These are phyloP conservation scores for Solanum habrochaites DNA, from an alignment of 257 asterid species.

Conservation along the genomic window DNA sequence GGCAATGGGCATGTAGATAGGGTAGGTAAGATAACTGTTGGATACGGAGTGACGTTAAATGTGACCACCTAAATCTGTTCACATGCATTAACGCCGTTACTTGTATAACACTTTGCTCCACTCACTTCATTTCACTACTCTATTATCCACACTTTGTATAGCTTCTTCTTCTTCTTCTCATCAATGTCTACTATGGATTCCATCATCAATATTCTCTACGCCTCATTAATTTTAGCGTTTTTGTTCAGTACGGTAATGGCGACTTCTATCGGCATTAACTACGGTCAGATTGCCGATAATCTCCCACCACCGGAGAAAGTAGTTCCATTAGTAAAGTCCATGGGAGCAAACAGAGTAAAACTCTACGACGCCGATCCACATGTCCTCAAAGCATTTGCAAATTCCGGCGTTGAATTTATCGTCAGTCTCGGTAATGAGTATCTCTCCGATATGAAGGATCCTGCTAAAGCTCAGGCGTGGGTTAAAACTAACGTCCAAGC, in stretches of 20 bases:
- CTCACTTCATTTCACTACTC: neutral
- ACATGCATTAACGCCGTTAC: neutral
- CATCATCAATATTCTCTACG: neutral
- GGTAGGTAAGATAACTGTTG: neutral
- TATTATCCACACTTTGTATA: neutral
- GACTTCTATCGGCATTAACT: constrained; percentile 55
- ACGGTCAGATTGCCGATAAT: constrained; percentile 81
- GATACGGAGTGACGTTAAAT: neutral
- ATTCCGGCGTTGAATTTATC: constrained; percentile 63
- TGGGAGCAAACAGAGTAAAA: constrained; percentile 56
- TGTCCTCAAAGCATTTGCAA: constrained; percentile 78
- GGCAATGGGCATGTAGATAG: neutral
- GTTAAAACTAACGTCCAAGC: constrained; percentile 55
- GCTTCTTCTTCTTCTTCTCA: neutral
- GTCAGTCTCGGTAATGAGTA: constrained; percentile 60
- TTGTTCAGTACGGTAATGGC: constrained; percentile 5
- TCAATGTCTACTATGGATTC: neutral
- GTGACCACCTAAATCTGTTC: neutral
- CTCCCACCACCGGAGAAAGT: constrained; percentile 65
- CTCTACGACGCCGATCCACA: constrained; percentile 73
- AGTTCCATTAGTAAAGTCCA: constrained; percentile 54
- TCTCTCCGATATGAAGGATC: constrained; percentile 41
- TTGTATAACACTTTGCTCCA: neutral
- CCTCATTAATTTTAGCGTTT: neutral
- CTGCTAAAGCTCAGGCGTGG: constrained; percentile 53